These are phyloP conservation scores for Cordyceps sp. DNA, from an alignment of 2,329 filamentous ascomycete genomes.

Conservation along the genomic window DNA sequence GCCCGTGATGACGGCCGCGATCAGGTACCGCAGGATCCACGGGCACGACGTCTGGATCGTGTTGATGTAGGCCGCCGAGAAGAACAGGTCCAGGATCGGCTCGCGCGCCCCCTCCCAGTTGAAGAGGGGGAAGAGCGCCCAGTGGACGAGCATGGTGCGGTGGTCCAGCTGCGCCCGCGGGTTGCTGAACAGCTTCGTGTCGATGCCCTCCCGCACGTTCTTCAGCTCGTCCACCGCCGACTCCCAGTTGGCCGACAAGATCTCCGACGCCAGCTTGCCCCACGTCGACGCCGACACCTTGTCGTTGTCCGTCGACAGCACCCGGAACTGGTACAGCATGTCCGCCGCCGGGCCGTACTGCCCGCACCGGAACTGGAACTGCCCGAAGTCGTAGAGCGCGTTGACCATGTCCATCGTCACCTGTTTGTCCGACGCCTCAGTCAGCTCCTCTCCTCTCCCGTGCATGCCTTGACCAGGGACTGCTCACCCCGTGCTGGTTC, in stretches of 20 bases:
- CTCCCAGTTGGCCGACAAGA: slow-evolving; percentile 91
- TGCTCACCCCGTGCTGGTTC: slow-evolving; percentile 81
- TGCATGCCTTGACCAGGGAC: too few relatives aligned
- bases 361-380: slow-evolving; percentile 96
- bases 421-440: slow-evolving; percentile 17
- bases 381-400: slow-evolving; percentile 85
- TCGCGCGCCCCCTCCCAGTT: slow-evolving; percentile 90
- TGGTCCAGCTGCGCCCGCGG: slow-evolving; percentile 88
- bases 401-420: slow-evolving; percentile 92
- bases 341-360: slow-evolving; percentile 84
- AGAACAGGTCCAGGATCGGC: slow-evolving; percentile 85
- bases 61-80: slow-evolving; percentile 96
- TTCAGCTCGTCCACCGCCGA: slow-evolving; percentile 77
- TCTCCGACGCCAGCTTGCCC: slow-evolving; percentile 95
- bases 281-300: slow-evolving; percentile 91
- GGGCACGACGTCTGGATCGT: slow-evolving; percentile 97
- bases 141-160: slow-evolving; percentile 95
- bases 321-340: slow-evolving; percentile 92
- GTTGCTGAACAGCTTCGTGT: slow-evolving; percentile 91
- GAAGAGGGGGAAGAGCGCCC: slow-evolving; percentile 97
- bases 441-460: too few relatives aligned
- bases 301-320: slow-evolving; percentile 96
- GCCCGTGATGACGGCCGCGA: slow-evolving; percentile 89
- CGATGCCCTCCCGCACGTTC: slow-evolving; percentile 83
- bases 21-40: slow-evolving; percentile 89